A percentile compares a stretch with the other conserved stretches of the same genome.
phyloP scores from a whole-genome alignment of 1,284 basidiomycete species.

The Sphaerobolus stellatus region DNA sequence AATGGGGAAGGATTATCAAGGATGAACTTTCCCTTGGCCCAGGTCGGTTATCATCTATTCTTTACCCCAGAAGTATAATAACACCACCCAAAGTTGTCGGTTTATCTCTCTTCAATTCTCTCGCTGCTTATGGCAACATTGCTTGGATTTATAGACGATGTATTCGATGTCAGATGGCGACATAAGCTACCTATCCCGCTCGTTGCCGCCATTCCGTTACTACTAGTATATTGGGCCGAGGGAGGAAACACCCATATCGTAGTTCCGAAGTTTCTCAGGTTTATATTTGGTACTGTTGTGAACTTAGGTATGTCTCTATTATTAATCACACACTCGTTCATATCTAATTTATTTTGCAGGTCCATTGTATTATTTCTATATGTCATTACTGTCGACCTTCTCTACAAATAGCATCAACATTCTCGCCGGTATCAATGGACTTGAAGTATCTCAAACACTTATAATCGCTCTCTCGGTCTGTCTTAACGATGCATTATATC shows the following conservation, averaged over 20 bases:
- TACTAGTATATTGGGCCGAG: constrained; percentile 96
- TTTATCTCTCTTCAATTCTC: constrained; percentile 90
- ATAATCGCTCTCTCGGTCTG: constrained; percentile 91
- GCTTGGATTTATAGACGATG: constrained; percentile 91
- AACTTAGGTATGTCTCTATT: constrained; percentile 66
- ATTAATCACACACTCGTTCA: not conserved
- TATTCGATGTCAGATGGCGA: constrained; percentile 98
- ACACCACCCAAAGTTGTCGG: constrained; percentile 60
- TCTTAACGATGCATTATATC: constrained; percentile 89
- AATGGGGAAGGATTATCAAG: constrained; percentile 60
- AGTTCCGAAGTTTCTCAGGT: constrained; percentile 78
- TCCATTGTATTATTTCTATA: constrained; percentile 94
- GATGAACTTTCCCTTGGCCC: constrained; percentile 81
- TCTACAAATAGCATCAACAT: constrained; percentile 99
- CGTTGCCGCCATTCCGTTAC: constrained; percentile 89
- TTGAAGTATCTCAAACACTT: constrained; percentile 91
- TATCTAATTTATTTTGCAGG: constrained; percentile 45
- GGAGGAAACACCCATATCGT: constrained; percentile 93
- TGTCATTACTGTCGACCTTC: constrained; percentile 94
- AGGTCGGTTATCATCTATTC: constrained; percentile 45
- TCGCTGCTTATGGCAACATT: constrained; percentile 90
- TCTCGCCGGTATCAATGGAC: constrained; percentile 95
- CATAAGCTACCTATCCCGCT: constrained; percentile 98
- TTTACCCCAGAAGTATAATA: constrained; percentile 9
- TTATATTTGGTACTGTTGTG: constrained; percentile 74